Conservation (phyloP, 73 alveolate species). For the Blepharisma japonicum region DNA sequence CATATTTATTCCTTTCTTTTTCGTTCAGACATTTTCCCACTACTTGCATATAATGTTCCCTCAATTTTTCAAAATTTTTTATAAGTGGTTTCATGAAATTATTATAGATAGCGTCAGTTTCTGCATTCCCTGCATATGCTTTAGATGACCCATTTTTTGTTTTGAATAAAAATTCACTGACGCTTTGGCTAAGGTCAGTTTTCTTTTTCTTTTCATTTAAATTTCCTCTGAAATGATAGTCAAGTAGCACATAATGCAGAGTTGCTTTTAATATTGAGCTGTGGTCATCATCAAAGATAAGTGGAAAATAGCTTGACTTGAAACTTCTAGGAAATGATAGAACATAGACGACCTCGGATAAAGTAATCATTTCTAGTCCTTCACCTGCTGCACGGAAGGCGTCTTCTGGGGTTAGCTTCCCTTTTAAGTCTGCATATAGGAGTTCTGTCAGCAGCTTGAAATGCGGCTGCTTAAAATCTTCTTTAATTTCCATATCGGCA, state of each 20-base stretch:
- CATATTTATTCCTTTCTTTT: background rate
- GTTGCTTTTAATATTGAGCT: constrained; percentile 35
- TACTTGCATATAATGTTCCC: background rate
- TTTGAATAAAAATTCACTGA: background rate
- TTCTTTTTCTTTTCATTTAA: background rate
- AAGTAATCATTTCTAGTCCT: background rate
- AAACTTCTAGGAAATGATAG: constrained; percentile 16
- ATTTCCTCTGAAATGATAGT: constrained; percentile 36
- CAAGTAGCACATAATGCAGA: constrained; percentile 37
- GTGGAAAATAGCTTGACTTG: constrained; percentile 22
- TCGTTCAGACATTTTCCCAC: constrained; percentile 19
- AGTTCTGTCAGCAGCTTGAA: background rate
- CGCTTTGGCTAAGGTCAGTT: background rate
- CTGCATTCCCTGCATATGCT: background rate
- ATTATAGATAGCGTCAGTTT: background rate
- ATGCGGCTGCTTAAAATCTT: background rate
- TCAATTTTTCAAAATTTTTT: background rate
- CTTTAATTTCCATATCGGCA: constrained; percentile 6
- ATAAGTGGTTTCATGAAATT: background rate
- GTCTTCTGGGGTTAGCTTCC: constrained; percentile 22
- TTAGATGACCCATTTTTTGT: background rate
- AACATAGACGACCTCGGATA: constrained; percentile 18
- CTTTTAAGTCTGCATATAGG: constrained; percentile 13
- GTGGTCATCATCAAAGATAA: constrained; percentile 46
- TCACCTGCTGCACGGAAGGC: background rate